A percentile compares a stretch with the other conserved stretches of the same genome.
Evolutionary conservation across 2,329 filamentous ascomycete species (phyloP).

Genomic region (Bipolaris gigantea): DNA sequence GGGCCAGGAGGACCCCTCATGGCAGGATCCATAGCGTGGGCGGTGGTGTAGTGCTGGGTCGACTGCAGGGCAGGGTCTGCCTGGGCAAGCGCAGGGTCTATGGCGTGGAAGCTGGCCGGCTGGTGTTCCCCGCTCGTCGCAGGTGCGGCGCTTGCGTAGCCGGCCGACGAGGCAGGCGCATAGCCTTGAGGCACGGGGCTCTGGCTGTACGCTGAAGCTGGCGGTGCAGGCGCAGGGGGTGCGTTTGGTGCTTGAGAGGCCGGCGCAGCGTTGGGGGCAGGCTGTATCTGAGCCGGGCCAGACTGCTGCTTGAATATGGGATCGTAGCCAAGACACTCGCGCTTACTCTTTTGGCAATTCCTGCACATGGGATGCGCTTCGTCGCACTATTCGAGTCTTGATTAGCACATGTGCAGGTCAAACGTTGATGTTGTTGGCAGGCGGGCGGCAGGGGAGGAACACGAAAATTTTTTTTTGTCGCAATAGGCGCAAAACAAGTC

Average conservation of each 20-base stretch:
- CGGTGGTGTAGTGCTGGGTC: slow-evolving; percentile 38
- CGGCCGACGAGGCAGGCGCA: slow-evolving; percentile 49
- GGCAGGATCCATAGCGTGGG: slow-evolving; percentile 37
- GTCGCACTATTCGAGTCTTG: slow-evolving; percentile 71
- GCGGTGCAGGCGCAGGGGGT: slow-evolving; percentile 38
- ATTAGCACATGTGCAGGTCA: slow-evolving; percentile 30
- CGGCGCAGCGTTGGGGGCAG: slow-evolving; percentile 59
- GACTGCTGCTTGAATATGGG: slow-evolving; percentile 79
- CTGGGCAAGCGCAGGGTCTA: slow-evolving; percentile 67
- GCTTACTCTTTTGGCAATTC: slow-evolving; percentile 86
- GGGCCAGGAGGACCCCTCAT: slow-evolving; percentile 32
- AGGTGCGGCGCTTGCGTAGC: slow-evolving; percentile 41
- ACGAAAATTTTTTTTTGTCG: background rate
- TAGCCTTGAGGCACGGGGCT: slow-evolving; percentile 48
- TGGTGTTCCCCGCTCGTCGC: slow-evolving; percentile 40
- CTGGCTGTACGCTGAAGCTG: slow-evolving; percentile 42
- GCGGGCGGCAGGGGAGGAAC: background rate
- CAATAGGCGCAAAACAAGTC: background rate
- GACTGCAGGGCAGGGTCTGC: slow-evolving; percentile 36
- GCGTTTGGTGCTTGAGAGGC: slow-evolving; percentile 39
- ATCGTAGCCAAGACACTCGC: slow-evolving; percentile 83
- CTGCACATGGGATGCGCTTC: slow-evolving; percentile 91
- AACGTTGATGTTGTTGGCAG: slow-evolving; percentile 11
- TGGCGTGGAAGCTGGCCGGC: slow-evolving; percentile 60
- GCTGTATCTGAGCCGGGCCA: slow-evolving; percentile 72